Base-by-base conservation (phyloP, 352 stramenopile genomes). In the Phytophthora chlamydospora region DNA sequence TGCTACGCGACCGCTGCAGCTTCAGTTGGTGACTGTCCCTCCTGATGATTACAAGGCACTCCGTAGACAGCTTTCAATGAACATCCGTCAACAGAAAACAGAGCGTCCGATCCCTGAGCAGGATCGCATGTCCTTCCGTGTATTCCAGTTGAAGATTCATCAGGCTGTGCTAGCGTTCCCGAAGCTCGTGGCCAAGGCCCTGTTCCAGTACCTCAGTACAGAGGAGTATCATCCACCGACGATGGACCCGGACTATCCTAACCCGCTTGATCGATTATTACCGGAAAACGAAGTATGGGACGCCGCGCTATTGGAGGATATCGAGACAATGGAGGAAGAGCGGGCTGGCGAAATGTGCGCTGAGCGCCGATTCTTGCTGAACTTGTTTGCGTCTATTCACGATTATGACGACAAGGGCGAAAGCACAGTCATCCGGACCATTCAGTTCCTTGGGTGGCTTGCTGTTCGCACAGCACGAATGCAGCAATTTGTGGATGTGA, bases 351-450 rank as follows among this genome's bases (percentile, higher is more conserved):
- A 93, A 47, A 91, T 93, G 82, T 88, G 85, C 43, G 82, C 84
- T 39, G 83, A 93, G 56, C 76, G 85, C 24, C 73, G 83, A 32
- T 95, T 93, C 47, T 52, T 94, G 58, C 62, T 96, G 2, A 93
- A 94, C 49, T 71, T 92, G 33, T 95, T 95, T 54, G 82, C 82
- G 8, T 88, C 85, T 31, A 91, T 96, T 43, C 84, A 94, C 54
- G 83, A 91, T 29, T 92, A 94, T 52, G 85, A 93, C 39, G 87
- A 96, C 62, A 96, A 96, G 68, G 87, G 87, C 19, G 87, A 96
- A 66, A 90, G 76, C 36, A 90, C 83, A 31, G 87, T 96, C 21
- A 90, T 96, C 36, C 68, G 83, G 24, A 91, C 83, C 10, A 93
- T 94, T 40, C 82, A 92, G 47, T 93, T 93, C 36, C 68, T 94